A percentile compares a stretch with the other conserved stretches of the same genome.
phyloP scores from a whole-genome alignment of 495 filamentous ascomycete genomes.

The Neurospora africana region DNA sequence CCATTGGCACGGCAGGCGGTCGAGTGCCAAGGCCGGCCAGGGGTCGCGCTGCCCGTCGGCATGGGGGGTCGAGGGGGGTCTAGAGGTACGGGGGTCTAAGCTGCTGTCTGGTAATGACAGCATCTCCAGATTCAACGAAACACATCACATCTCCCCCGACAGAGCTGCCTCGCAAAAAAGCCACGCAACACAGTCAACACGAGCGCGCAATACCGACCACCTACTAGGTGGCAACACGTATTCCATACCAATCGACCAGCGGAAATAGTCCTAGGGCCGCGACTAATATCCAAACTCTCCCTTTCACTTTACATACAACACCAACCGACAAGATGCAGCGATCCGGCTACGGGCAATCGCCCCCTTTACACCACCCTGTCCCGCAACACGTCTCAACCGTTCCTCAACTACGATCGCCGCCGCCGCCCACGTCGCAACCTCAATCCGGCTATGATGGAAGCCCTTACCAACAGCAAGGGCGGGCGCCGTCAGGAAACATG shows the following conservation, averaged over 20 bases:
- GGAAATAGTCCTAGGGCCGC: background rate
- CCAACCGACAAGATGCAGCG: slow-evolving; percentile 60
- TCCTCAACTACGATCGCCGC: slow-evolving; percentile 95
- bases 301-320: background rate
- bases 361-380: slow-evolving; percentile 94
- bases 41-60: background rate
- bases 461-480: slow-evolving; percentile 52
- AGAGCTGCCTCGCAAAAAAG: background rate
- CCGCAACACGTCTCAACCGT: slow-evolving; percentile 98
- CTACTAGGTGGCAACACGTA: background rate
- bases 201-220: background rate
- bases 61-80: background rate
- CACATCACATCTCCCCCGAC: slow-evolving; percentile 24
- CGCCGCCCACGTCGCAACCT: slow-evolving; percentile 66
- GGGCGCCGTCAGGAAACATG: slow-evolving; percentile 44
- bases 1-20: background rate
- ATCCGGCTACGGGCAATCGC: slow-evolving; percentile 72
- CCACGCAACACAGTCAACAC: background rate
- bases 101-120: slow-evolving; percentile 13
- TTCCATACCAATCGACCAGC: background rate
- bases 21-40: background rate
- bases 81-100: background rate
- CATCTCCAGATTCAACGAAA: slow-evolving; percentile 22
- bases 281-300: background rate
- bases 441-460: slow-evolving; percentile 65